These are phyloP conservation scores for Periconia sp. DNA, from an alignment of 2,329 filamentous ascomycete genomes.

Conservation along the genomic window DNA sequence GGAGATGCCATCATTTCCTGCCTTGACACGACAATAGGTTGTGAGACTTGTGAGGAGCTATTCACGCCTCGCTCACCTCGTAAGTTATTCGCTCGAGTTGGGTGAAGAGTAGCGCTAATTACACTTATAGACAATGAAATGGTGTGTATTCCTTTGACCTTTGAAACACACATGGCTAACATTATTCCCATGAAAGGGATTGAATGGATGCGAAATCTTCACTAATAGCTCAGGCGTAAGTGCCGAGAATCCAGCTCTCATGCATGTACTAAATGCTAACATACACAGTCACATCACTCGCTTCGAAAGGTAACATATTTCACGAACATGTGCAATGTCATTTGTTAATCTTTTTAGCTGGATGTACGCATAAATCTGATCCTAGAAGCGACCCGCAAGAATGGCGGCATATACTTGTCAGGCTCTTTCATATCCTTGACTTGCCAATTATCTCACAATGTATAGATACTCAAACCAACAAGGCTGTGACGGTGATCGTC, in stretches of 20 bases:
- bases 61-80: too few relatives aligned
- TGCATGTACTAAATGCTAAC: too few relatives aligned
- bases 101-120: too few relatives aligned
- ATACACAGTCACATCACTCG: constrained; percentile 72
- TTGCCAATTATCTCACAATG: constrained; percentile 52
- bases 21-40: constrained; percentile 67
- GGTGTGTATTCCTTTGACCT: too few relatives aligned
- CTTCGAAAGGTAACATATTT: too few relatives aligned
- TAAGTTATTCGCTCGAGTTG: too few relatives aligned
- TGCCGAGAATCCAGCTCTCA: too few relatives aligned
- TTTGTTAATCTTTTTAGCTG: too few relatives aligned
- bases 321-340: too few relatives aligned
- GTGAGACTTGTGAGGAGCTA: constrained; percentile 67
- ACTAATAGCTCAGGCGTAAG: constrained; percentile 70
- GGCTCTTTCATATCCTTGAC: not conserved
- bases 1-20: constrained; percentile 71
- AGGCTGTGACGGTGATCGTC: constrained; percentile 51
- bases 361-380: constrained; percentile 69
- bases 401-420: constrained; percentile 65
- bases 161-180: too few relatives aligned
- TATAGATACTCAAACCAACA: constrained; percentile 67
- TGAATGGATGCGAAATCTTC: constrained; percentile 75
- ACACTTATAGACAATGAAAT: too few relatives aligned
- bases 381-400: constrained; percentile 67
- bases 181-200: too few relatives aligned